A percentile compares a stretch with the other conserved stretches of the same genome.
These are phyloP conservation scores for Ochetophila trinervis DNA, from an alignment of 306 rosid species.

Conservation along the genomic window DNA sequence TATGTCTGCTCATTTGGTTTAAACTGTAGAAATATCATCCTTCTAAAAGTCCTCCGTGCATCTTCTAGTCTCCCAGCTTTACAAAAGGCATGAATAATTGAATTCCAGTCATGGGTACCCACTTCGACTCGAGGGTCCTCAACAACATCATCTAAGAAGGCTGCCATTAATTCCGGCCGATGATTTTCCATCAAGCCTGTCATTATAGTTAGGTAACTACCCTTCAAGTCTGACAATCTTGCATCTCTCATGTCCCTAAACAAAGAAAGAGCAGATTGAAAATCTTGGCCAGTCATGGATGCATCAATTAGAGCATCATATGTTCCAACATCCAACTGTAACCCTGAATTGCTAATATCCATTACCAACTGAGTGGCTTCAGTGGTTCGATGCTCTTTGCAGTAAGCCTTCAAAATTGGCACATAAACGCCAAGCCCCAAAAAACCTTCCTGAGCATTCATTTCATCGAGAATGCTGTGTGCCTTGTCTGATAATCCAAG, in stretches of 20 bases:
- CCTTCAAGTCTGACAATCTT: constrained; percentile 69
- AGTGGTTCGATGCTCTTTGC: constrained; percentile 74
- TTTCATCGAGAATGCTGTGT: constrained; percentile 73
- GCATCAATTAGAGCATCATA: constrained; percentile 78
- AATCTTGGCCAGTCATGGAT: constrained; percentile 86
- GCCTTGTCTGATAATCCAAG: constrained; percentile 75
- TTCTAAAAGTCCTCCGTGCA: constrained; percentile 89
- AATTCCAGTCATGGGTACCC: constrained; percentile 95
- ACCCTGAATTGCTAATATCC: constrained; percentile 79
- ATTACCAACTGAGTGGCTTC: constrained; percentile 81
- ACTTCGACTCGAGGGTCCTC: constrained; percentile 87
- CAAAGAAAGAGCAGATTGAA: constrained; percentile 77
- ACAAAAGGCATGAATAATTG: constrained; percentile 90
- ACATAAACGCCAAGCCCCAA: constrained; percentile 83
- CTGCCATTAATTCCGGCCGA: constrained; percentile 95
- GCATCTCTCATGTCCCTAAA: constrained; percentile 90
- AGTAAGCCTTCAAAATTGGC: constrained; percentile 87
- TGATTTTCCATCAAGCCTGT: constrained; percentile 92
- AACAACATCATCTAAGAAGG: constrained; percentile 88
- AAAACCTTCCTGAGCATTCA: constrained; percentile 66
- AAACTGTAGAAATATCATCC: constrained; percentile 82
- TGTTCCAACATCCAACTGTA: constrained; percentile 56
- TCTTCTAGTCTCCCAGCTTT: constrained; percentile 88
- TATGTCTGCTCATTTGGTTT: constrained; percentile 89
- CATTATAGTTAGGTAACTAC: constrained; percentile 87